Evolutionary conservation across 305 asterid species (phyloP).

Genomic region (Fraxinus albicans): DNA sequence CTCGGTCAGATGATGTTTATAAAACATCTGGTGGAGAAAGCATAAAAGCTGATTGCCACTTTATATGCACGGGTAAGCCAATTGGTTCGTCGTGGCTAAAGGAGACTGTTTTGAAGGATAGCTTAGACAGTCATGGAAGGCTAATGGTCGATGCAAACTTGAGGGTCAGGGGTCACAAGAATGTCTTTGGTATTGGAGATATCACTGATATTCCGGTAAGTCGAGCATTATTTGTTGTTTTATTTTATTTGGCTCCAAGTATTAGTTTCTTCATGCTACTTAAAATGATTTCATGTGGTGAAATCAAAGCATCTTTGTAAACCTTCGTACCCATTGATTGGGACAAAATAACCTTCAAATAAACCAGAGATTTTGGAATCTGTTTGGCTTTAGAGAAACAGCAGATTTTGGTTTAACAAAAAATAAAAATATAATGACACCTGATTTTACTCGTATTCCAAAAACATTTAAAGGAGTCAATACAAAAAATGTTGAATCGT

Average conservation of each 20-base stretch:
- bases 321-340: background rate
- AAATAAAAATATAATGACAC: background rate
- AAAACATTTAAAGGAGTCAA: background rate
- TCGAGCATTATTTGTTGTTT: conserved; percentile 13
- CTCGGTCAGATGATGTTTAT: conserved; percentile 44
- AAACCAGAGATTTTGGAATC: background rate
- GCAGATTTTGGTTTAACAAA: background rate
- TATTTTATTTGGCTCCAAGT: background rate
- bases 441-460: background rate
- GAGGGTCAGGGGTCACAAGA: conserved; percentile 63
- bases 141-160: conserved; percentile 63
- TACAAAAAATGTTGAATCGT: background rate
- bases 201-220: conserved; percentile 71
- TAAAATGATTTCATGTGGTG: background rate
- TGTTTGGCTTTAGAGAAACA: background rate
- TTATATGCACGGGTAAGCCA: conserved; percentile 59
- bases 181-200: conserved; percentile 77
- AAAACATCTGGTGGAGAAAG: conserved; percentile 69
- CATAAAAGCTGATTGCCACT: conserved; percentile 73
- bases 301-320: background rate
- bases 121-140: conserved; percentile 64
- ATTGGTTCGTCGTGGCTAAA: conserved; percentile 70
- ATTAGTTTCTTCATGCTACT: background rate
- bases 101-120: conserved; percentile 46
- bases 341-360: background rate